Evolutionary conservation across 768 basidiomycete genomes (phyloP).

Genomic region (Psilocybe cubensis): DNA sequence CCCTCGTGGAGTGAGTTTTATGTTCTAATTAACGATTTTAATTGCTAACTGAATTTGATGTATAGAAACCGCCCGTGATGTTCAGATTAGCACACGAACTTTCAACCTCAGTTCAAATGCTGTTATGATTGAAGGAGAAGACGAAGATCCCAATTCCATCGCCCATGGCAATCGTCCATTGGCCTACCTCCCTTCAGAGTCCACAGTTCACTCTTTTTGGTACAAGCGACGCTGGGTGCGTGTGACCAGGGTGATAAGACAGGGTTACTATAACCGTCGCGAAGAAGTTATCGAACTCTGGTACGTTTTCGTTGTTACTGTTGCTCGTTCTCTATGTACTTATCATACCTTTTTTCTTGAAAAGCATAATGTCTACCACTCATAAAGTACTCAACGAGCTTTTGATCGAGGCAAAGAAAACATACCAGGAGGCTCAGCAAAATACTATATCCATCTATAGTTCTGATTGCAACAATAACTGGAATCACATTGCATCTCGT

Average conservation of each 20-base stretch:
- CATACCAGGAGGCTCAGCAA: constrained; percentile 54
- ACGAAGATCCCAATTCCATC: constrained; percentile 29
- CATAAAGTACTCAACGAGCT: constrained; percentile 52
- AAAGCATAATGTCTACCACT: constrained; percentile 53
- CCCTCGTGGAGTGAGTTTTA: constrained; percentile 56
- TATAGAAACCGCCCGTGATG: constrained; percentile 45
- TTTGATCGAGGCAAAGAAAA: constrained; percentile 55
- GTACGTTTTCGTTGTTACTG: constrained; percentile 30
- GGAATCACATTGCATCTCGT: constrained; percentile 59
- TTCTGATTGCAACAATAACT: constrained; percentile 51
- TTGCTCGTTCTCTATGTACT: not conserved
- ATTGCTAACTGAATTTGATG: constrained; percentile 5
- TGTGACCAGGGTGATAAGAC: constrained; percentile 38
- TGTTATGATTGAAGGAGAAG: constrained; percentile 40
- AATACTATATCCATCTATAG: constrained; percentile 56
- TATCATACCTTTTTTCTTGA: not conserved
- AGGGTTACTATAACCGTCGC: constrained; percentile 34
- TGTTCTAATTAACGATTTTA: not conserved
- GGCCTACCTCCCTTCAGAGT: constrained; percentile 46
- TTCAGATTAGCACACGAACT: constrained; percentile 51
- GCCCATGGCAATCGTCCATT: constrained; percentile 34
- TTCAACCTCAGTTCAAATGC: constrained; percentile 37
- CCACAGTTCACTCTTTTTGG: constrained; percentile 47
- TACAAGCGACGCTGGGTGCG: constrained; percentile 50
- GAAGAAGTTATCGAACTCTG: constrained; percentile 45